These are phyloP conservation scores for Acanthamoeba lenticulata DNA, from an alignment of 208 protist genomes.

Conservation along the genomic window DNA sequence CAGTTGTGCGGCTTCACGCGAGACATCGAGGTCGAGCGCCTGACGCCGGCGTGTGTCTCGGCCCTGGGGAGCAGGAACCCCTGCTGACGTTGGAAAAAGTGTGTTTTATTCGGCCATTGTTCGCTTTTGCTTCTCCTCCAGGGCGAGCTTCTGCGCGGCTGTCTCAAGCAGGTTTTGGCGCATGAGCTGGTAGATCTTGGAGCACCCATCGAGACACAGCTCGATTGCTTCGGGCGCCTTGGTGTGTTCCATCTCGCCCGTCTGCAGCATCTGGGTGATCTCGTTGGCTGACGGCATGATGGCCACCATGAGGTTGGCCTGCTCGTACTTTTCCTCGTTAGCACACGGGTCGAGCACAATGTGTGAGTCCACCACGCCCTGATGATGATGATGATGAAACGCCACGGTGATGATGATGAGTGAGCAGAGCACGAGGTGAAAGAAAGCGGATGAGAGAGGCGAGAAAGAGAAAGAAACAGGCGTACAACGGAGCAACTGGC, in stretches of 20 bases:
- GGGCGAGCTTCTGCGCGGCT: constrained; percentile 37
- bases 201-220: constrained; percentile 81
- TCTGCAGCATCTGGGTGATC: constrained; percentile 80
- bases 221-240: constrained; percentile 75
- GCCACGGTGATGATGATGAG: not conserved
- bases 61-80: not conserved
- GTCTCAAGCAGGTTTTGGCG: constrained; percentile 66
- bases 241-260: constrained; percentile 74
- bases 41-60: not conserved
- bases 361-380: constrained; percentile 30
- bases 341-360: constrained; percentile 62
- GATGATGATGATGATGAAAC: not conserved
- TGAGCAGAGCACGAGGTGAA: not conserved
- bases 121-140: not conserved
- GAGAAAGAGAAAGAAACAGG: too few relatives aligned
- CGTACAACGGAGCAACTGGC: constrained; percentile 76
- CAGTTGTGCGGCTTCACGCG: not conserved
- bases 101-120: not conserved
- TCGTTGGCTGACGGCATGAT: constrained; percentile 75
- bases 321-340: constrained; percentile 53
- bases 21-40: not conserved
- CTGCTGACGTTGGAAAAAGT: not conserved
- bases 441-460: not conserved
- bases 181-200: constrained; percentile 81
- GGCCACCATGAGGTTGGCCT: constrained; percentile 53